Evolutionary conservation across 2,329 filamentous ascomycete genomes (phyloP), one percentile per base, ranked within the genome.

Genomic region (Aspergillus sojae): DNA sequence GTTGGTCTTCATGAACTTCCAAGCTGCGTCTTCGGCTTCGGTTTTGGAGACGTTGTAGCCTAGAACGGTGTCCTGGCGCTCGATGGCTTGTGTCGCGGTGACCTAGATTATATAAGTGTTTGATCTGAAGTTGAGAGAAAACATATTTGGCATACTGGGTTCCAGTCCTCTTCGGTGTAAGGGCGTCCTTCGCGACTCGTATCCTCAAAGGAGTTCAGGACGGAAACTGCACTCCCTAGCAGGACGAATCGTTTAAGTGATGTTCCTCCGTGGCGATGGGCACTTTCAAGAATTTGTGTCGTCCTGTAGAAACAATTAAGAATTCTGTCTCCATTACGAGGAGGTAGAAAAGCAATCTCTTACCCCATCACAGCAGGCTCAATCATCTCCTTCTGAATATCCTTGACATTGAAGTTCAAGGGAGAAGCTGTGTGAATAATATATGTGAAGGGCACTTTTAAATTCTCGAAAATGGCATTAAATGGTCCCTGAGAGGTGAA

Each of bases 361-460:
- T 30, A 69, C 67, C 68, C 66, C 48, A 32, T 60, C 3, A 88
- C 77, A 5, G 86, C 86, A 1, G 86, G 86, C 68, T 87, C 83
- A 61, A 89, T 75, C 34, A 89, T 80, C 62, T 88, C 86, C 45
- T 65, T 70, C 30, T 64, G 61, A 30, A 67, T 70, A 65, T 69
- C 70, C 43, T 57, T 39, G 26, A 65, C 62, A 9, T 83, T 81
- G 76, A 81, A 86, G 70, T 86, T 84, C 73, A 88, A 85, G 0
- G 87, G 86, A 57, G 84, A 87, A 0, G 87, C 87, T 2, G 86
- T 87, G 78, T 89, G 86, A 59, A 88, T 77, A 45, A 89, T 85
- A 56, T 83, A 83, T 62, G 86, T 82, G 58, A 88, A 70, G 0
- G 75, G 30, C 14, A 9, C 39, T 16, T 52, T 60, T 43, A 57